Conservation (phyloP, 2,329 filamentous ascomycete species). For the Pseudogymnoascus sp. region DNA sequence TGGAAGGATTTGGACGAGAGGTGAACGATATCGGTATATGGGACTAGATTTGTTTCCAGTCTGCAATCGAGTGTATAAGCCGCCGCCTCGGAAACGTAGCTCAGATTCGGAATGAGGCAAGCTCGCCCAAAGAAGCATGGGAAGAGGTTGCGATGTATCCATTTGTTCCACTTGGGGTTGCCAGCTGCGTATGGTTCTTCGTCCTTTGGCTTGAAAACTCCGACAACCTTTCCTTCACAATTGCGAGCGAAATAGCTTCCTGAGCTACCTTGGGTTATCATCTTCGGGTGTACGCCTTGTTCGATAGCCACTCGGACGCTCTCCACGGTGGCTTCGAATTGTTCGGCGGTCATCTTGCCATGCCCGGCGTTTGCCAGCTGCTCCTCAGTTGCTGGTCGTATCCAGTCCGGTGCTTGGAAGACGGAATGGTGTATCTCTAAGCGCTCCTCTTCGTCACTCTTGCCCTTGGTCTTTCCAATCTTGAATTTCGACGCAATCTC, state of each 20-base stretch:
- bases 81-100: constrained; percentile 94
- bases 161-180: constrained; percentile 99
- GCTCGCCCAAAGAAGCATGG: constrained; percentile 95
- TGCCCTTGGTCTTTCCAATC: constrained; percentile 67
- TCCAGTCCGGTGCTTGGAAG: constrained; percentile 85
- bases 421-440: constrained; percentile 97
- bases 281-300: constrained; percentile 82
- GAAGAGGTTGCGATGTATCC: constrained; percentile 96
- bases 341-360: constrained; percentile 63
- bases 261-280: constrained; percentile 96
- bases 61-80: constrained; percentile 92
- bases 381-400: constrained; percentile 72
- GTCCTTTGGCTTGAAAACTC: constrained; percentile 98
- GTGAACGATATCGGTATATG: constrained; percentile 91
- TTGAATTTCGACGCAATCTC: constrained; percentile 98
- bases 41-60: constrained; percentile 83
- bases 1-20: constrained; percentile 95
- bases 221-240: constrained; percentile 84
- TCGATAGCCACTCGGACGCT: constrained; percentile 87
- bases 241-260: constrained; percentile 97
- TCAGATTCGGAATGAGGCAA: constrained; percentile 91
- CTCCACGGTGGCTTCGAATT: constrained; percentile 85
- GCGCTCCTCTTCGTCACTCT: constrained; percentile 70
- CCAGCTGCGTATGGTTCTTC: constrained; percentile 95
- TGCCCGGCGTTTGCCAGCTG: constrained; percentile 52